A percentile compares a stretch with the other conserved stretches of the same genome.
Conservation (phyloP, 257 asterid species). For the Galeopsis tetrahit region DNA sequence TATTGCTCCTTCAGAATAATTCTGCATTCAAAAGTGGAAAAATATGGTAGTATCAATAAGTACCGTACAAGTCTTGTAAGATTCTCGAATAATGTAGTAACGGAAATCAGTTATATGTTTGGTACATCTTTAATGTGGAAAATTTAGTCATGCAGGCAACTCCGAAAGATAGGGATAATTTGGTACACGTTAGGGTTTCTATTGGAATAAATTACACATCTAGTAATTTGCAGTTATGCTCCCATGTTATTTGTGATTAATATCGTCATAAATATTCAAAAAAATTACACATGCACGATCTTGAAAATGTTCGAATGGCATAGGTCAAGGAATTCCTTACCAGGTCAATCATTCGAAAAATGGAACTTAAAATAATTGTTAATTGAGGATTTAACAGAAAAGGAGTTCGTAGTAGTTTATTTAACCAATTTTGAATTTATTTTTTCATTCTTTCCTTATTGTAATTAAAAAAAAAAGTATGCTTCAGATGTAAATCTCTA, state of each 20-base stretch:
- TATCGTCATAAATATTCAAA: not conserved
- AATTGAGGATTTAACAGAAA: not conserved
- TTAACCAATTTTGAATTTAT: not conserved
- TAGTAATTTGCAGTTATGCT: not conserved
- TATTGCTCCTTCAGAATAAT: conserved; percentile 9
- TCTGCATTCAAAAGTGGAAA: not conserved
- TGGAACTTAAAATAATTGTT: conserved; percentile 7
- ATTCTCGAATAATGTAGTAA: conserved; percentile 16
- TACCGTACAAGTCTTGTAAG: conserved; percentile 17
- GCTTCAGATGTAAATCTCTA: not conserved
- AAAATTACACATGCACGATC: not conserved
- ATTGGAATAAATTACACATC: conserved; percentile 1
- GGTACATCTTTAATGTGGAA: conserved; percentile 8
- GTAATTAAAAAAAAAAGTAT: conserved; percentile 14
- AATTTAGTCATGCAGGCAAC: not conserved
- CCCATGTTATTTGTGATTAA: not conserved
- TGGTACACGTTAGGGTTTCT: not conserved
- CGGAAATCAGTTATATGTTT: not conserved
- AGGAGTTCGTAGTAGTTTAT: not conserved
- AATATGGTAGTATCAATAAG: conserved; percentile 8
- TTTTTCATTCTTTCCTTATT: conserved; percentile 1
- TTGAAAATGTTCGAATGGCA: not conserved
- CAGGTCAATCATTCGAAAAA: conserved; percentile 19
- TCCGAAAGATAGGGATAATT: conserved; percentile 2
- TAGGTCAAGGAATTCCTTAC: conserved; percentile 24